phyloP scores from a whole-genome alignment of 2,329 filamentous ascomycete genomes.

The Coniochaeta sp. region DNA sequence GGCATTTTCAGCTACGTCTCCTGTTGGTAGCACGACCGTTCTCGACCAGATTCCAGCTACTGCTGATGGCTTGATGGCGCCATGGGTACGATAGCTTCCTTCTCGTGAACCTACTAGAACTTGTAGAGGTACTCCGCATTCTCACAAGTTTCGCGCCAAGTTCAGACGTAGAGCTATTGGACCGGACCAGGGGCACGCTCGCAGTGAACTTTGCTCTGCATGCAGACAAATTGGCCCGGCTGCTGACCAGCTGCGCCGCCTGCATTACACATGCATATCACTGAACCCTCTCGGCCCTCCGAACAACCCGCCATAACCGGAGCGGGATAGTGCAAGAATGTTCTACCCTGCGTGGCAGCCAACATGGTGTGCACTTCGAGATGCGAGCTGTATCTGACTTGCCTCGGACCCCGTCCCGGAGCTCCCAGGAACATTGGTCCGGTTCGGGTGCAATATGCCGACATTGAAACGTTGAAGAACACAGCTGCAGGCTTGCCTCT shows the following conservation, averaged over 20 bases:
- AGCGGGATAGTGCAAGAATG: neutral
- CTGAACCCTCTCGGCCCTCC: neutral
- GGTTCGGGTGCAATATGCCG: neutral
- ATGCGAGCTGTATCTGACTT: neutral
- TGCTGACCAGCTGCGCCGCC: neutral
- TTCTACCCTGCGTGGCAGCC: neutral
- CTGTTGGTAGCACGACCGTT: neutral
- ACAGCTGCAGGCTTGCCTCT: neutral
- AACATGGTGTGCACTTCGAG: neutral
- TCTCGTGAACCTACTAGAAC: neutral
- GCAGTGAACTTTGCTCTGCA: neutral
- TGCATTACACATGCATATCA: neutral
- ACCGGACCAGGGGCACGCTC: neutral
- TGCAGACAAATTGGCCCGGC: neutral
- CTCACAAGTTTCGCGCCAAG: neutral
- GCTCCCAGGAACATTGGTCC: neutral
- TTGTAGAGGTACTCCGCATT: neutral
- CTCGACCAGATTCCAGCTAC: neutral
- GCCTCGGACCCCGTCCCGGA: neutral
- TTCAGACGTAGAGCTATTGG: neutral
- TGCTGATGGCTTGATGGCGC: neutral
- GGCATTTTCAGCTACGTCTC: conserved; percentile 1
- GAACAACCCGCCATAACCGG: neutral
- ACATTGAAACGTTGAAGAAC: neutral
- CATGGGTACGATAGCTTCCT: neutral